Percentiles rank a stretch among this genome's conserved stretches.
Evolutionary conservation across 2,329 filamentous ascomycete species (phyloP).

Genomic region (Dichotomopilus funicola): DNA sequence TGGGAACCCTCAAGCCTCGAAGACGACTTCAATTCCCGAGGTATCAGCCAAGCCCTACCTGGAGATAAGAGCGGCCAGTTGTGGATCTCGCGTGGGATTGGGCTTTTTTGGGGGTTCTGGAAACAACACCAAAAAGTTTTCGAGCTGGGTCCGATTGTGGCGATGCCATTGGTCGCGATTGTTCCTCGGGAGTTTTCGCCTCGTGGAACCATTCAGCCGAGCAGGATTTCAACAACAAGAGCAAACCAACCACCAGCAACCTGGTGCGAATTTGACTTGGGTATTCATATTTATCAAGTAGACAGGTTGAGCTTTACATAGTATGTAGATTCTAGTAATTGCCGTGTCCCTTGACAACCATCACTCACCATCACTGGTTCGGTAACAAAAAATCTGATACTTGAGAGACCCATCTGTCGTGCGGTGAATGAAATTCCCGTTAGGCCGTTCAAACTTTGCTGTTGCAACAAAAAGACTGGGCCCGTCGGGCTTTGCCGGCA

Average conservation of each 20-base stretch:
- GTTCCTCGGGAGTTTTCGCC: conserved; percentile 13
- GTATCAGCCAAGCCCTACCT: too few relatives aligned
- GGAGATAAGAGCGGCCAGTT: background rate
- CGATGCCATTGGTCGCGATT: conserved; percentile 13
- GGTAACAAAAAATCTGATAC: too few relatives aligned
- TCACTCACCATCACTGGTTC: too few relatives aligned
- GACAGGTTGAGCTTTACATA: too few relatives aligned
- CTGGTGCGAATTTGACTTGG: background rate
- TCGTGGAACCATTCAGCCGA: conserved; percentile 23
- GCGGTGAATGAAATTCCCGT: conserved; percentile 8
- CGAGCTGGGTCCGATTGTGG: conserved; percentile 10
- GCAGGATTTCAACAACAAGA: conserved; percentile 9
- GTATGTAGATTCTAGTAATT: too few relatives aligned
- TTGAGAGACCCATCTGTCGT: background rate
- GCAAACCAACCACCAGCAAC: conserved; percentile 8
- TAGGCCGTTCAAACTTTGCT: conserved; percentile 10
- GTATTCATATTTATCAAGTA: too few relatives aligned
- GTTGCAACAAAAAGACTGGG: conserved; percentile 16
- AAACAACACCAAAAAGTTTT: conserved; percentile 9
- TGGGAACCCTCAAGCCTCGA: too few relatives aligned
- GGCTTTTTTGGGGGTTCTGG: background rate
- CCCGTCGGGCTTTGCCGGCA: conserved; percentile 26
- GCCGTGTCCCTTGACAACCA: too few relatives aligned
- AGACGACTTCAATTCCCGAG: too few relatives aligned
- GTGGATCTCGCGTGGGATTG: background rate